phyloP scores from a whole-genome alignment of 441 rosid species.

The Breynia disticha region DNA sequence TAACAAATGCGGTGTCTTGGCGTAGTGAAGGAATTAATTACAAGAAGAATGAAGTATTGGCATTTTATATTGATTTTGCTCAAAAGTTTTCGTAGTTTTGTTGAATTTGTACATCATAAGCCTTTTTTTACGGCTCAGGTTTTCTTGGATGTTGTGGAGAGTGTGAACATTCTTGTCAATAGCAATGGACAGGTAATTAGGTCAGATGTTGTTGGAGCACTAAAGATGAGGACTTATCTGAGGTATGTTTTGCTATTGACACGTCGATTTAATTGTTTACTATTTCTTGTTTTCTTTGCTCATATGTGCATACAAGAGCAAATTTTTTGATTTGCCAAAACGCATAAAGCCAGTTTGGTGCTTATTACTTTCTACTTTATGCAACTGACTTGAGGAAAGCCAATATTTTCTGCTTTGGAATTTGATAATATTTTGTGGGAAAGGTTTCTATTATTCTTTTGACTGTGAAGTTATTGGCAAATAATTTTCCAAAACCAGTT shows the following conservation, averaged over 20 bases:
- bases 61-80: background rate
- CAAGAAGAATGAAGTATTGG: constrained; percentile 71
- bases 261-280: too few relatives aligned
- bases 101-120: constrained; percentile 16
- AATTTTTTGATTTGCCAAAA: too few relatives aligned
- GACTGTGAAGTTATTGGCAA: background rate
- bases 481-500: too few relatives aligned
- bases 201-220: constrained; percentile 94
- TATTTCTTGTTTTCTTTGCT: background rate
- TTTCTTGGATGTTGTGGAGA: constrained; percentile 94
- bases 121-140: constrained; percentile 40
- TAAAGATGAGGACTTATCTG: constrained; percentile 96
- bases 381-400: too few relatives aligned
- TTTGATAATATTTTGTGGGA: too few relatives aligned
- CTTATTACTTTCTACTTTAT: too few relatives aligned
- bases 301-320: too few relatives aligned
- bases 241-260: constrained; percentile 36
- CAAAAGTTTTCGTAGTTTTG: constrained; percentile 4
- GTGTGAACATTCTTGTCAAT: constrained; percentile 91
- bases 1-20: constrained; percentile 98
- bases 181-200: constrained; percentile 93
- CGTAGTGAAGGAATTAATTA: constrained; percentile 90
- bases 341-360: too few relatives aligned
- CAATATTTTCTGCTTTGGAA: too few relatives aligned
- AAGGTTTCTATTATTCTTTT: background rate